Base-by-base conservation (phyloP, 2,329 filamentous ascomycete genomes). In the Dothistroma septosporum region DNA sequence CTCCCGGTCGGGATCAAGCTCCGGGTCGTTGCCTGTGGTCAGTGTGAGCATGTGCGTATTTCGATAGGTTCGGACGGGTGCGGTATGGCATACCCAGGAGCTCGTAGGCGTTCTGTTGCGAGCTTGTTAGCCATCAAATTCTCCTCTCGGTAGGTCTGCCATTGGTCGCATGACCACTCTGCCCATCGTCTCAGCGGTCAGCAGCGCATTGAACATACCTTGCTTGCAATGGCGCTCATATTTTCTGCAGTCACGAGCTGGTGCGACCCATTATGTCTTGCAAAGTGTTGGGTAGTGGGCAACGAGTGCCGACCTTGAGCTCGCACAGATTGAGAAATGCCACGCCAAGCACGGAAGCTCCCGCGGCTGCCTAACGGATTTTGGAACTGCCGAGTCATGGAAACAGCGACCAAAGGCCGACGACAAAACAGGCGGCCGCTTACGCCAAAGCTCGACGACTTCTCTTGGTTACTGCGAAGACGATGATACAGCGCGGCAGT, bases 31-130 rank as follows among this genome's bases (percentile, higher is more conserved):
- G 78, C 86, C 86, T 76, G 69, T 67, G 61, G 66, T 64, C 49
- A 65, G 67, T 61, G 64, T 70, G 52, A 67, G 64, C 65, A 62
- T 46, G 48, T 19, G 16, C 44, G 37, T 14, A 16, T 28, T 58
- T 41, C 22, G 50, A 35, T 61, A 32, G 53, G 52, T 58, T 52
- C 55, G 44, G 55, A 57, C 58, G 53, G 59, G 31, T 54, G 57
- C 61, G 52, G 49, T 62, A 19, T 21, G 49, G 56, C 68, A 62
- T 96, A 97, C 94, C 93, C 85, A 99, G 91, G 83, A 96, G 88
- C 86, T 94, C 93, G 86, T 90, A 97, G 76, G 90, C 88, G 86
- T 99, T 99, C 94, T 97, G 74, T 70, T 31, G 53, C 58, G 41
- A 57, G 28, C 22, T 54, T 59, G 61, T 66, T 53, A 66, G 67